Percentiles rank a stretch among this genome's conserved stretches.
These are phyloP conservation scores for Sclerotinia glacialis DNA, from an alignment of 2,329 filamentous ascomycete genomes.

Conservation along the genomic window DNA sequence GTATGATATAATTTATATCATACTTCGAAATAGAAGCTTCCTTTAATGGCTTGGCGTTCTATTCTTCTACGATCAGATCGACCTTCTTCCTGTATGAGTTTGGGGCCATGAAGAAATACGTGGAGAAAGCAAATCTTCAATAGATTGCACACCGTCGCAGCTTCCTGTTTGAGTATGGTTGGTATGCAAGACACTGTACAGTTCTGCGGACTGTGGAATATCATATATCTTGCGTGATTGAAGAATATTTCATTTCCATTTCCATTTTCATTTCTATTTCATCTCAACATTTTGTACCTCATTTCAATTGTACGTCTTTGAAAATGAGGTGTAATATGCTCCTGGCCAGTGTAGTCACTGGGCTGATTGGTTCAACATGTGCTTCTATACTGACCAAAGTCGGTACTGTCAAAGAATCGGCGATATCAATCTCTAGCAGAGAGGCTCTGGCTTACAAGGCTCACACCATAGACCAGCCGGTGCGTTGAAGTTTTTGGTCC, in stretches of 20 bases:
- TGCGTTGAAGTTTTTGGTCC: slow-evolving; percentile 22
- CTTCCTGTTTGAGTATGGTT: slow-evolving; percentile 21
- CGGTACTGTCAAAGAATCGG: slow-evolving; percentile 6
- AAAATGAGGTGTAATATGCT: slow-evolving; percentile 21
- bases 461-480: slow-evolving; percentile 29
- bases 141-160: background rate
- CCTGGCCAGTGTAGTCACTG: slow-evolving; percentile 19
- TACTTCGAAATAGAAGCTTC: slow-evolving; percentile 8
- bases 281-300: background rate
- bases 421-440: slow-evolving; percentile 1
- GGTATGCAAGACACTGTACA: slow-evolving; percentile 10
- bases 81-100: background rate
- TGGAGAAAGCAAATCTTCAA: slow-evolving; percentile 2
- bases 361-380: background rate
- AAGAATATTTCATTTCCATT: background rate
- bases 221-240: slow-evolving; percentile 5
- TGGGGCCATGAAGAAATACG: background rate
- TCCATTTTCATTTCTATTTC: background rate
- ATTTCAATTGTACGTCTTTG: background rate
- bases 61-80: background rate
- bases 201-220: background rate
- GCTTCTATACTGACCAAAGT: slow-evolving; percentile 19
- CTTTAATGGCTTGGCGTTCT: background rate
- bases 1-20: no score
- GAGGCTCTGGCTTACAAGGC: slow-evolving; percentile 14